Conservation (phyloP, 495 filamentous ascomycete species). For the Tetracladium marchalianum region DNA sequence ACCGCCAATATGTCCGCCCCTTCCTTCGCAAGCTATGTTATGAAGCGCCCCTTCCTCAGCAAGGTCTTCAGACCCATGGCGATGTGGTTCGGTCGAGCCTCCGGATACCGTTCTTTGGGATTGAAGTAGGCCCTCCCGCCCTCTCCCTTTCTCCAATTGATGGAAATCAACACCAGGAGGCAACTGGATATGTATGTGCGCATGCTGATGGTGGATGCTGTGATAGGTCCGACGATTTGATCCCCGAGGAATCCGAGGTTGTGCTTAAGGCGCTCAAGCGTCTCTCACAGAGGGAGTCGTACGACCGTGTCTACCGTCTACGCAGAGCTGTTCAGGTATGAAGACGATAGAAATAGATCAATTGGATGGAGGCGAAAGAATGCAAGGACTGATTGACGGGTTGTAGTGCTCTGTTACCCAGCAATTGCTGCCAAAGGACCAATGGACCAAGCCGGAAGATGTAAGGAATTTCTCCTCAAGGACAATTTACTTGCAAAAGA, state of each 20-base stretch:
- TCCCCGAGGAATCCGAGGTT: slow-evolving; percentile 77
- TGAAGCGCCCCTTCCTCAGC: slow-evolving; percentile 75
- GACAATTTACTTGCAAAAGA: background rate
- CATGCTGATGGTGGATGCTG: slow-evolving; percentile 4
- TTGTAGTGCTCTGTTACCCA: slow-evolving; percentile 67
- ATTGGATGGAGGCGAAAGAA: background rate
- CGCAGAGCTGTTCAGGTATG: slow-evolving; percentile 86
- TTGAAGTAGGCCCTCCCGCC: slow-evolving; percentile 59
- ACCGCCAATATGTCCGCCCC: slow-evolving; percentile 59
- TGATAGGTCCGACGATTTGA: slow-evolving; percentile 79
- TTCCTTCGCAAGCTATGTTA: slow-evolving; percentile 58
- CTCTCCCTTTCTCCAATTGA: no score
- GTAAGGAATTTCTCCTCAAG: slow-evolving; percentile 32
- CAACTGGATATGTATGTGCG: background rate
- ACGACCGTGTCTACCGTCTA: slow-evolving; percentile 95
- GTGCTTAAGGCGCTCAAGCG: slow-evolving; percentile 85
- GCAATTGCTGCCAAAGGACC: slow-evolving; percentile 58
- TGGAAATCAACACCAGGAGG: background rate
- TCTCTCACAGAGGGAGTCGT: slow-evolving; percentile 78
- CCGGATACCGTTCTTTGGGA: slow-evolving; percentile 89
- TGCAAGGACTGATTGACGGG: slow-evolving; percentile 9
- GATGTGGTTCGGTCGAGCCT: slow-evolving; percentile 72
- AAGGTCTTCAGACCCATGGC: slow-evolving; percentile 68
- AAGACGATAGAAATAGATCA: background rate
- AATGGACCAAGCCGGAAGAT: slow-evolving; percentile 64